Base-by-base conservation (phyloP, 345 rosid genomes). In the Mercurialis annua region DNA sequence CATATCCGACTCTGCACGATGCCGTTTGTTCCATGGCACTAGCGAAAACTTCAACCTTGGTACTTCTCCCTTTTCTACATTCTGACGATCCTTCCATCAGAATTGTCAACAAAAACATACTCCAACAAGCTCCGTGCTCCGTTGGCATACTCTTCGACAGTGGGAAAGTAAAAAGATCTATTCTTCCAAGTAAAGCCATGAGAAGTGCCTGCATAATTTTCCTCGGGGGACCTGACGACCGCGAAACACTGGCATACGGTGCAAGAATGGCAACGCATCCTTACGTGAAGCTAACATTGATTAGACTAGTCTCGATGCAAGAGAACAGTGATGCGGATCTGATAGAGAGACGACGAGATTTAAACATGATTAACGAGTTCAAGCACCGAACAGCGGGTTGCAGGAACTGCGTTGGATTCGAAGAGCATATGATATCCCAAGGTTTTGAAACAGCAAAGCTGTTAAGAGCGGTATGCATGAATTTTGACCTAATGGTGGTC, bases 151-250 rank as follows among this genome's bases (percentile, higher is more conserved):
- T 81, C 38, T 46, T 63, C 16, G 75, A 72, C 20, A 56, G 67
- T 53, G 83, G 83, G 61, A 47, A 36, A 55, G 23, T 70, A n/a
- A 21, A 27, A 44, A 62, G 33, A 66, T 34, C 29, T 2, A 3
- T 71, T 0, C 5, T 47, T 3, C 21, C 68, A 7, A 6, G 38
- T 14, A 36, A 17, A 17, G 5, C 9, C 42, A 2, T 14, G n/a
- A 24, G 38, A 23, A 69, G 46, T 9, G 62, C 74, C 0, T 72
- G 80, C 18, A 78, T 77, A 15, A 1, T 81, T 38, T 81, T 83
- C 47, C 4, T 83, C n/a, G 83, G 85, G 10, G 87, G 87, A 15
- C 57, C 82, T 14, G 87, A 83, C 62, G 87, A 83, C 52, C 78
- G 83, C 0, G 85, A 83, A 42, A 75, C 80, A 48, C 72, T 83